These are phyloP conservation scores for Mycena epipterygia DNA, from an alignment of 768 basidiomycete genomes.

Conservation along the genomic window DNA sequence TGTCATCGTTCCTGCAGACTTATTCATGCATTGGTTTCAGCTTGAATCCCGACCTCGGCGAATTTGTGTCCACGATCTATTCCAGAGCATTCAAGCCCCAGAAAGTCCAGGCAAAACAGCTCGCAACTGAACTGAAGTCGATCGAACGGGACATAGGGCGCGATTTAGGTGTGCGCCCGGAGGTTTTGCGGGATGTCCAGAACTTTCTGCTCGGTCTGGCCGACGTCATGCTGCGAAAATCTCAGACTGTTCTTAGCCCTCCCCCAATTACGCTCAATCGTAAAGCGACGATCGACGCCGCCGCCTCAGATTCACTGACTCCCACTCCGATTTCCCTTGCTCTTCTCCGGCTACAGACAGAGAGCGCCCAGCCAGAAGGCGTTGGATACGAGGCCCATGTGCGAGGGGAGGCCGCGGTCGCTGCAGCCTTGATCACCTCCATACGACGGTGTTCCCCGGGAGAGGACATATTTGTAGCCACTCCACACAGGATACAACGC, in stretches of 20 bases:
- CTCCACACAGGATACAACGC: slow-evolving; percentile 66
- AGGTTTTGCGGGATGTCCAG: slow-evolving; percentile 46
- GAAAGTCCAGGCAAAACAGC: slow-evolving; percentile 57
- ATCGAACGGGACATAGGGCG: slow-evolving; percentile 39
- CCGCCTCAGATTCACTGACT: slow-evolving; percentile 32
- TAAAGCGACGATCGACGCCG: slow-evolving; percentile 26
- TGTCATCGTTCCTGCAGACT: background rate
- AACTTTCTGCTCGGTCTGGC: slow-evolving; percentile 58
- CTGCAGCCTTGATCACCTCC: slow-evolving; percentile 56
- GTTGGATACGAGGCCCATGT: slow-evolving; percentile 64
- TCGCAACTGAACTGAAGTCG: slow-evolving; percentile 51
- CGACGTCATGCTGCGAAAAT: slow-evolving; percentile 58
- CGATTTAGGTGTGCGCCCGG: slow-evolving; percentile 40
- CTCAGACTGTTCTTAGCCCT: slow-evolving; percentile 50
- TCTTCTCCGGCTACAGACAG: slow-evolving; percentile 56
- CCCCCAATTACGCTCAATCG: slow-evolving; percentile 38
- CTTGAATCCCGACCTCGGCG: slow-evolving; percentile 66
- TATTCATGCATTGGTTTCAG: slow-evolving; percentile 39
- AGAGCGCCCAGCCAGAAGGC: slow-evolving; percentile 46
- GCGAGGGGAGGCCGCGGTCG: slow-evolving; percentile 61
- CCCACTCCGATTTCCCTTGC: slow-evolving; percentile 59
- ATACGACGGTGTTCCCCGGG: slow-evolving; percentile 54
- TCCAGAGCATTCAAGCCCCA: slow-evolving; percentile 62
- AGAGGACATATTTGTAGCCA: slow-evolving; percentile 65
- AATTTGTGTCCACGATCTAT: slow-evolving; percentile 67